These are phyloP conservation scores for Trichoderma atrobrunneum DNA, from an alignment of 2,329 filamentous ascomycete genomes.

Conservation along the genomic window DNA sequence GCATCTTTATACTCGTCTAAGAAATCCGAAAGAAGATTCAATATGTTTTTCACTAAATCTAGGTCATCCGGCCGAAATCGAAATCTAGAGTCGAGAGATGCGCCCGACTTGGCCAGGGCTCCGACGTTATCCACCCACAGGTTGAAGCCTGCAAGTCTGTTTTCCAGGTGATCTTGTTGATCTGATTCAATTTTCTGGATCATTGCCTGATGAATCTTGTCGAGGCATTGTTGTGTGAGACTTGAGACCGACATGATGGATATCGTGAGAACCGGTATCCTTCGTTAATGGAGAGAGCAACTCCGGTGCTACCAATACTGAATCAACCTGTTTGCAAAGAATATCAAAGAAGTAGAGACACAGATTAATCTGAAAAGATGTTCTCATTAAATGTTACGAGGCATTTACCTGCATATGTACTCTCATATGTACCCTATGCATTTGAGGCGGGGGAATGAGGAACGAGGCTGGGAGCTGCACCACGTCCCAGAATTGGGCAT, in stretches of 20 bases:
- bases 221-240: not conserved
- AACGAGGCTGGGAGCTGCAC: not conserved
- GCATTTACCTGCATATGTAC: not conserved
- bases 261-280: not conserved
- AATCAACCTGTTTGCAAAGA: not conserved
- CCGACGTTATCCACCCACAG: not conserved
- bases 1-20: not conserved
- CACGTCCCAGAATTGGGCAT: not conserved
- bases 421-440: not conserved
- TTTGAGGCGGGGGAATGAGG: not conserved
- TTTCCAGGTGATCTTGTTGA: not conserved
- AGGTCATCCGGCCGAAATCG: not conserved
- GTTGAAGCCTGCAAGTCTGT: not conserved
- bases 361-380: not conserved
- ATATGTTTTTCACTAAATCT: not conserved
- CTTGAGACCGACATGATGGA: not conserved
- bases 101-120: not conserved
- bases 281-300: not conserved
- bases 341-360: not conserved
- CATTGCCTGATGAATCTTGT: not conserved
- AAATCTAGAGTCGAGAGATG: not conserved
- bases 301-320: not conserved
- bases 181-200: not conserved
- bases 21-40: not conserved
- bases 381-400: not conserved